These are phyloP conservation scores for Beauveria pseudobassiana DNA, from an alignment of 2,329 filamentous ascomycete species.

Conservation along the genomic window DNA sequence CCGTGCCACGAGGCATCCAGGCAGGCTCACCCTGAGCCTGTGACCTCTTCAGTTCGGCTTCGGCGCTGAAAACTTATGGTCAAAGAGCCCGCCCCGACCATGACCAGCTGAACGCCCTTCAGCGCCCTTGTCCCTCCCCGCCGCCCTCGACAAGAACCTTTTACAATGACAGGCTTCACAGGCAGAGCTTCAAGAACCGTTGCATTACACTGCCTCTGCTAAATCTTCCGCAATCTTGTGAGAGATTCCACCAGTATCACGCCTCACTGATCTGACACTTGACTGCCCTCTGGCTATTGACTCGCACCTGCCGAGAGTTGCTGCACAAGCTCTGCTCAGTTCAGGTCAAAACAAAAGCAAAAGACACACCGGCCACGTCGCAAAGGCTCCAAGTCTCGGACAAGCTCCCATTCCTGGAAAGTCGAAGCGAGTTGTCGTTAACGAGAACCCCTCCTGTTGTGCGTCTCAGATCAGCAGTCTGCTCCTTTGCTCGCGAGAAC, in stretches of 20 bases:
- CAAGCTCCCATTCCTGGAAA: neutral
- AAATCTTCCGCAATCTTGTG: conserved; percentile 5
- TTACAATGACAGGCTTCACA: conserved; percentile 8
- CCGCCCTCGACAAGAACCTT: neutral
- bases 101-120: neutral
- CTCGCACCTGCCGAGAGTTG: neutral
- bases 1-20: neutral
- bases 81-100: neutral
- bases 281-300: neutral
- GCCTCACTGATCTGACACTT: neutral
- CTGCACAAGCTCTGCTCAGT: neutral
- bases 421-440: neutral
- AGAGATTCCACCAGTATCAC: conserved; percentile 6
- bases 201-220: conserved; percentile 2
- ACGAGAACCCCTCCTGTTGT: neutral
- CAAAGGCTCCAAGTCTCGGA: neutral
- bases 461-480: neutral
- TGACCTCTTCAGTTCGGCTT: neutral
- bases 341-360: neutral
- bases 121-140: neutral
- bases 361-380: neutral
- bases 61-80: neutral
- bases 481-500: neutral
- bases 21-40: neutral
- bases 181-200: neutral